Conservation (phyloP, 306 rosid genomes). For the Quercus berberidifolia region DNA sequence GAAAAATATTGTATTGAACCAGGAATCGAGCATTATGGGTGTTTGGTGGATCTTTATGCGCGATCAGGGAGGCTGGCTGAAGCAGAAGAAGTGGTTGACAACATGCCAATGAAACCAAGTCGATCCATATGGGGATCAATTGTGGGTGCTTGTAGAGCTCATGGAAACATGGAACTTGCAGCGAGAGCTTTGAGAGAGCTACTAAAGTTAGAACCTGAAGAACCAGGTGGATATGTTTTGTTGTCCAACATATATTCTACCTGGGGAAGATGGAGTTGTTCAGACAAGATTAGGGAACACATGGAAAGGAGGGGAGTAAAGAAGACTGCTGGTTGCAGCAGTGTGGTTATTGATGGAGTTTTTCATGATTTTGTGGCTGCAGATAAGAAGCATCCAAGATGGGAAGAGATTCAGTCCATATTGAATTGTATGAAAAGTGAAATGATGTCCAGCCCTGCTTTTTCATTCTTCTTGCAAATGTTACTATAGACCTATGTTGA, state of each 20-base stretch:
- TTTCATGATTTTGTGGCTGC: conserved; percentile 40
- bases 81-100: conserved; percentile 38
- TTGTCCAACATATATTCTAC: conserved; percentile 52
- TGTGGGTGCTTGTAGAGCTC: conserved; percentile 53
- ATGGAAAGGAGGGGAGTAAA: conserved; percentile 52
- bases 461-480: background rate
- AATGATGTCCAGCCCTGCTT: conserved; percentile 26
- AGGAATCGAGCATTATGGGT: conserved; percentile 49
- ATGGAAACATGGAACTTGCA: conserved; percentile 37
- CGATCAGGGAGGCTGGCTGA: conserved; percentile 40
- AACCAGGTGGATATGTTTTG: conserved; percentile 51
- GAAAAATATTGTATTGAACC: conserved; percentile 34
- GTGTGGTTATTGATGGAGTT: conserved; percentile 38
- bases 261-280: conserved; percentile 41
- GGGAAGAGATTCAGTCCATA: conserved; percentile 37
- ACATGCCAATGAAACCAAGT: conserved; percentile 51
- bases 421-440: conserved; percentile 28
- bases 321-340: conserved; percentile 52
- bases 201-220: conserved; percentile 42
- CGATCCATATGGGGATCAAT: conserved; percentile 50
- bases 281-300: conserved; percentile 38
- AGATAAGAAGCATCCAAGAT: conserved; percentile 40
- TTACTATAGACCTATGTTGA: background rate
- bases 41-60: conserved; percentile 53
- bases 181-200: conserved; percentile 45